These are phyloP conservation scores for Hemerocallis citrina DNA, from an alignment of 106 monocot species.

Conservation along the genomic window DNA sequence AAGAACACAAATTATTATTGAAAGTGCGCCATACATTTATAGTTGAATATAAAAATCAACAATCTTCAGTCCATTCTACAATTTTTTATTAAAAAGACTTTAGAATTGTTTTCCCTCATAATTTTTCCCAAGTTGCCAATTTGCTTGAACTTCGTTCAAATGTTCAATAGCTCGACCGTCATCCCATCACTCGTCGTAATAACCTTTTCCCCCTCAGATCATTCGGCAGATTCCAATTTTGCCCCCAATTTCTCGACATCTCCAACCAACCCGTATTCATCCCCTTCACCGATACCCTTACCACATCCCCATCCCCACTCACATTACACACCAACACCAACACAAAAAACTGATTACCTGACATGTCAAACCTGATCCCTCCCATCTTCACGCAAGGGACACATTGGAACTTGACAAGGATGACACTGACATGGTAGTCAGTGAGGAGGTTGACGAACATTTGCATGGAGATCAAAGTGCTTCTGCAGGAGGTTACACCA, in stretches of 20 bases:
- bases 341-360: slow-evolving; percentile 19
- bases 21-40: no score
- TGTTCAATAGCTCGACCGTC: slow-evolving; percentile 10
- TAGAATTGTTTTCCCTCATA: slow-evolving; percentile 22
- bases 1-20: no score
- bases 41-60: no score
- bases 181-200: slow-evolving; percentile 27
- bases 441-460: slow-evolving; percentile 26
- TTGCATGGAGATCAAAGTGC: slow-evolving; percentile 39
- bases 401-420: slow-evolving; percentile 26
- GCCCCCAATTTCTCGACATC: slow-evolving; percentile 34
- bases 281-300: slow-evolving; percentile 33
- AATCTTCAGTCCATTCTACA: no score
- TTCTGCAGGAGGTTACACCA: slow-evolving; percentile 40
- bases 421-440: slow-evolving; percentile 17
- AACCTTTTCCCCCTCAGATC: slow-evolving; percentile 13
- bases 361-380: slow-evolving; percentile 40
- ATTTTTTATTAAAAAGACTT: no score
- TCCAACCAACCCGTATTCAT: slow-evolving; percentile 11
- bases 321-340: slow-evolving; percentile 44
- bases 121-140: slow-evolving; percentile 25
- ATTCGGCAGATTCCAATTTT: slow-evolving; percentile 19
- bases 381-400: slow-evolving; percentile 28
- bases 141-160: slow-evolving; percentile 7
- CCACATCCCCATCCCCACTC: slow-evolving; percentile 41